These are phyloP conservation scores for Plasmodium ovale DNA, from an alignment of 169 alveolate genomes.

Conservation along the genomic window DNA sequence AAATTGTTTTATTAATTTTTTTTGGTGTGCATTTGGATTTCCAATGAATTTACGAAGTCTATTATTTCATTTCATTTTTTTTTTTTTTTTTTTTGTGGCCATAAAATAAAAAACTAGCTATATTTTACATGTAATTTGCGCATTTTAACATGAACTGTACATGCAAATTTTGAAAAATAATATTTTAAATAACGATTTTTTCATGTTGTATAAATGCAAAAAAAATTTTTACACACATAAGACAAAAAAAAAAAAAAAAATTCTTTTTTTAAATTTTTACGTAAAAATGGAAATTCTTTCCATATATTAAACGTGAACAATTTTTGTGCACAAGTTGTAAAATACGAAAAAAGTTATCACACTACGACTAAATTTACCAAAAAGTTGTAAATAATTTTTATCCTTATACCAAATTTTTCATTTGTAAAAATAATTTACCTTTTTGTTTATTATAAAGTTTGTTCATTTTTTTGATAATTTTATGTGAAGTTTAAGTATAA, in stretches of 20 bases:
- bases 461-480: neutral
- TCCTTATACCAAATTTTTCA: neutral
- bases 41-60: neutral
- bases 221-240: neutral
- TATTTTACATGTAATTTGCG: neutral
- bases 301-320: neutral
- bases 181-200: neutral
- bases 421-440: neutral
- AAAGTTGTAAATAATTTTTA: neutral
- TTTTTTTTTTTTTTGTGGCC: neutral
- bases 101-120: neutral
- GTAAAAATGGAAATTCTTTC: neutral
- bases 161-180: neutral
- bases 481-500: neutral
- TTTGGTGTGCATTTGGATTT: constrained; percentile 19
- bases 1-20: neutral
- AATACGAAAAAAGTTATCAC: neutral
- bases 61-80: neutral
- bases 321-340: neutral
- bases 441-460: too few species aligned
- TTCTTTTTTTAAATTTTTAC: neutral
- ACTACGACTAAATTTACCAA: neutral
- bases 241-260: neutral
- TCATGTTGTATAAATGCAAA: neutral
- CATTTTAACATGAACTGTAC: constrained; percentile 2